Evolutionary conservation across 106 monocot genomes (phyloP), one percentile per base, ranked within the genome.

Genomic region (Alisma plantagoaquatica): DNA sequence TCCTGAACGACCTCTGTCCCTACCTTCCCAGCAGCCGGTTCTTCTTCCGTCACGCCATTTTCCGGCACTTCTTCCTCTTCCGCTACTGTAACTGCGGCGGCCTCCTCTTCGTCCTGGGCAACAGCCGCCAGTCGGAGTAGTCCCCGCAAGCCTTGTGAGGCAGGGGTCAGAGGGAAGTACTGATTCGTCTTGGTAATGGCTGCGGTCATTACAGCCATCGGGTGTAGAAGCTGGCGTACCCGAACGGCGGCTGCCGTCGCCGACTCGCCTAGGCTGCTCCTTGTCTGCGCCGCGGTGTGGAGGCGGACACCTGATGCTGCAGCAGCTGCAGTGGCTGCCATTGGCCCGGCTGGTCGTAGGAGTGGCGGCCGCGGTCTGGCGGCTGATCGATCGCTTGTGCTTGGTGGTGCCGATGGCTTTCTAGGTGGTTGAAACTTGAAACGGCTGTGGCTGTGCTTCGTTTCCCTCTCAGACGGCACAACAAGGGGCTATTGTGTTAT

Each of bases 281-380:
- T 51, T n/a, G 45, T 23, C 16, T 56, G 20, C 32, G 53, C 60
- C 58, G 64, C 43, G 31, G 81, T 55, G 29, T 78, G 70, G 67
- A 79, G 70, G 62, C 69, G 74, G 9, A 75, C 72, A 10, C 72
- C 54, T 1, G n/a, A n/a, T n/a, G n/a, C n/a, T n/a, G n/a, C n/a
- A n/a, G 56, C 23, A 27, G 82, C 69, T 22, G 78, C 72, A 2
- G 72, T 21, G 31, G 78, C 70, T 18, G 77, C 73, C 66, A 67
- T 74, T 35, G 21, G 55, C 51, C 15, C 7, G 45, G 23, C 26
- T 1, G 25, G 4, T 1, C 10, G 9, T n/a, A n/a, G n/a, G n/a
- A n/a, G n/a, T n/a, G n/a, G n/a, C n/a, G n/a, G n/a, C n/a, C n/a
- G n/a, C n/a, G n/a, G n/a, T n/a, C n/a, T 38, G 14, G 35, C n/a